phyloP scores from a whole-genome alignment of 352 stramenopile genomes.

The Paralagenidium karlingii region DNA sequence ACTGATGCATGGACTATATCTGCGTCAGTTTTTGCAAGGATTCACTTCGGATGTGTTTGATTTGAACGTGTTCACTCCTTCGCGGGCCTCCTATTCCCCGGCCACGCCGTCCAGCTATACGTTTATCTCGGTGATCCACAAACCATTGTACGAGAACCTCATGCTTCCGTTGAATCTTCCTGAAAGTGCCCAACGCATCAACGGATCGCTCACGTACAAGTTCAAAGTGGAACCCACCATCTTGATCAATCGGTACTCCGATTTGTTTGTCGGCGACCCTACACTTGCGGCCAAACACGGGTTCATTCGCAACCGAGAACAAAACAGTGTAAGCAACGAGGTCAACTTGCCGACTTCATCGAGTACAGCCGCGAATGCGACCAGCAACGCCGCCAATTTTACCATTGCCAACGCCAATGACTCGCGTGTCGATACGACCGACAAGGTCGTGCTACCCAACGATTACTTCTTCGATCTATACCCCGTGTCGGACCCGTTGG shows the following conservation, averaged over 20 bases:
- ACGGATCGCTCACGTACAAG: constrained; percentile 32
- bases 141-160: constrained; percentile 60
- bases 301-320: constrained; percentile 44
- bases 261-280: constrained; percentile 87
- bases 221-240: constrained; percentile 61
- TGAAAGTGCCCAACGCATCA: constrained; percentile 33
- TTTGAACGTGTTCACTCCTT: constrained; percentile 83
- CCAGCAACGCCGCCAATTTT: constrained; percentile 4
- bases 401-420: too few species aligned
- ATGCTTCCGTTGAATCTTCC: constrained; percentile 94
- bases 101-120: constrained; percentile 36
- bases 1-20: constrained; percentile 89
- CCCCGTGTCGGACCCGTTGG: constrained; percentile 21
- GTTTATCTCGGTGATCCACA: constrained; percentile 78
- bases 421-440: too few species aligned
- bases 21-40: constrained; percentile 81
- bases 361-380: constrained; percentile 8
- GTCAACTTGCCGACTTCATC: constrained; percentile 2
- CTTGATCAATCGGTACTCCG: constrained; percentile 87
- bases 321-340: constrained; percentile 30
- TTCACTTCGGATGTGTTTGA: constrained; percentile 74
- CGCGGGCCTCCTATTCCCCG: constrained; percentile 50
- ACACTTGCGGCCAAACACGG: constrained; percentile 26
- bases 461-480: constrained; percentile 46
- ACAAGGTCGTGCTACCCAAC: constrained; percentile 11